Percentiles rank a stretch among this genome's conserved stretches.
Evolutionary conservation across 2,329 filamentous ascomycete species (phyloP).

Genomic region (Hypocreales sp.): DNA sequence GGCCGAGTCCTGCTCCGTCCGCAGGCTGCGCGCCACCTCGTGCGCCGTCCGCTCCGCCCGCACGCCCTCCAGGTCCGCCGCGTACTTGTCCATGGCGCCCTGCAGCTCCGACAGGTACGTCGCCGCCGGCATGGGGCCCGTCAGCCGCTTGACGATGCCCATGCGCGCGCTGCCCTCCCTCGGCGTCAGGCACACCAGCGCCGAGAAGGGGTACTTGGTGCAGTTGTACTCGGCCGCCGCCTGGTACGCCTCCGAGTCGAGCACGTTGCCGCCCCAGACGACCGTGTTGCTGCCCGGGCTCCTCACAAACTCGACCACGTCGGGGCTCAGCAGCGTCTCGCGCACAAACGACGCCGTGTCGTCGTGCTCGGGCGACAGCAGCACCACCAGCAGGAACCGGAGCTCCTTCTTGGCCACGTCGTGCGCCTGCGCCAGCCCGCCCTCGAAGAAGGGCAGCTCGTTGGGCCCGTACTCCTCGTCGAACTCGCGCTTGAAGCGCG

Average conservation of each 20-base stretch:
- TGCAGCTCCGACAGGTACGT: conserved; percentile 67
- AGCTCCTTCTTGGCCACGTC: conserved; percentile 82
- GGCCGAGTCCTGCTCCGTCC: conserved; percentile 81
- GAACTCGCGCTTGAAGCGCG: conserved; percentile 81
- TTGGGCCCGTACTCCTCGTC: conserved; percentile 78
- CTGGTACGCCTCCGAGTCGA: conserved; percentile 89
- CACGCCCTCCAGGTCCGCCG: conserved; percentile 57
- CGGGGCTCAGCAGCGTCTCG: conserved; percentile 63
- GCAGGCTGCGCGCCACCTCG: conserved; percentile 62
- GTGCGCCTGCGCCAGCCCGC: conserved; percentile 80
- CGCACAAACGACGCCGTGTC: conserved; percentile 71
- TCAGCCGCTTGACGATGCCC: conserved; percentile 71
- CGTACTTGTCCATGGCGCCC: conserved; percentile 57
- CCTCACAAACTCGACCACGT: conserved; percentile 60
- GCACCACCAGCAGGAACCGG: conserved; percentile 77
- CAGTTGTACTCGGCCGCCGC: conserved; percentile 76
- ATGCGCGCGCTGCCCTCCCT: conserved; percentile 73
- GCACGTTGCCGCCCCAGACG: conserved; percentile 84
- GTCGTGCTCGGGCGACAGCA: conserved; percentile 88
- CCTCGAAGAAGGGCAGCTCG: conserved; percentile 65
- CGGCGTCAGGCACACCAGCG: conserved; percentile 74
- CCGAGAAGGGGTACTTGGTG: conserved; percentile 85
- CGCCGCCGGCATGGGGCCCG: conserved; percentile 52
- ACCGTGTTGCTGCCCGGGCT: conserved; percentile 66
- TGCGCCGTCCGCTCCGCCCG: conserved; percentile 67